Percentiles rank a stretch among this genome's conserved stretches.
These are phyloP conservation scores for Aspergillus persii DNA, from an alignment of 2,329 filamentous ascomycete species.

Conservation along the genomic window DNA sequence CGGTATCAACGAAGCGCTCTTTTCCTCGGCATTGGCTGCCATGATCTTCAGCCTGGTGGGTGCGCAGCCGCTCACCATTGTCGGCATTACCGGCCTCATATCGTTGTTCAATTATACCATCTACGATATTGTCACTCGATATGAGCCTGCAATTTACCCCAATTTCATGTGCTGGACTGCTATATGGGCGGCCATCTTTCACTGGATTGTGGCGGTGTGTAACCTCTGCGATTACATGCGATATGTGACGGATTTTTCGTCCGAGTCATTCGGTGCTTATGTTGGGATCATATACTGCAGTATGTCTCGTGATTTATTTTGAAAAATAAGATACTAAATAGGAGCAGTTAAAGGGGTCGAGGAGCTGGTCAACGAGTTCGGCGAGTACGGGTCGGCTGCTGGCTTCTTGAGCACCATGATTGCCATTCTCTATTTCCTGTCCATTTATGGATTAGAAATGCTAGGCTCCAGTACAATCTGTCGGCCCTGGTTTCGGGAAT, in stretches of 20 bases:
- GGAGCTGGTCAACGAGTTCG: slow-evolving; percentile 54
- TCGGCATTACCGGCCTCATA: slow-evolving; percentile 57
- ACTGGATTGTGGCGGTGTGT: slow-evolving; percentile 54
- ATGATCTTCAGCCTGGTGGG: slow-evolving; percentile 54
- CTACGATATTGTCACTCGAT: slow-evolving; percentile 54
- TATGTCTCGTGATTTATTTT: slow-evolving; percentile 23
- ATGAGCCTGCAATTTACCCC: slow-evolving; percentile 52
- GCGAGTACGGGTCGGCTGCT: slow-evolving; percentile 37
- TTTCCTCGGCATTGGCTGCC: slow-evolving; percentile 55
- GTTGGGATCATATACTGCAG: slow-evolving; percentile 57
- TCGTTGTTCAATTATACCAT: slow-evolving; percentile 60
- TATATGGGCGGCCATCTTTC: slow-evolving; percentile 58
- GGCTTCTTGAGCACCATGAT: slow-evolving; percentile 53
- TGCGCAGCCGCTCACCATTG: slow-evolving; percentile 56
- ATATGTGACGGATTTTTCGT: slow-evolving; percentile 58
- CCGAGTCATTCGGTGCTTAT: slow-evolving; percentile 54
- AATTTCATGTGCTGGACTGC: slow-evolving; percentile 57
- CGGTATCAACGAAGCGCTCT: slow-evolving; percentile 57
- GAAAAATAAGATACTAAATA: background rate
- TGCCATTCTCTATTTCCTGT: slow-evolving; percentile 53
- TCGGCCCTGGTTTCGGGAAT: slow-evolving; percentile 44
- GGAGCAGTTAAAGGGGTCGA: slow-evolving; percentile 55
- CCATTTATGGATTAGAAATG: slow-evolving; percentile 49
- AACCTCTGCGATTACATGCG: slow-evolving; percentile 59
- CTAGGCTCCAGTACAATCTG: slow-evolving; percentile 52